A percentile compares a stretch with the other conserved stretches of the same genome.
Evolutionary conservation across 192 early-diverging fungal species (phyloP).

Genomic region (Paraglomus occultum): DNA sequence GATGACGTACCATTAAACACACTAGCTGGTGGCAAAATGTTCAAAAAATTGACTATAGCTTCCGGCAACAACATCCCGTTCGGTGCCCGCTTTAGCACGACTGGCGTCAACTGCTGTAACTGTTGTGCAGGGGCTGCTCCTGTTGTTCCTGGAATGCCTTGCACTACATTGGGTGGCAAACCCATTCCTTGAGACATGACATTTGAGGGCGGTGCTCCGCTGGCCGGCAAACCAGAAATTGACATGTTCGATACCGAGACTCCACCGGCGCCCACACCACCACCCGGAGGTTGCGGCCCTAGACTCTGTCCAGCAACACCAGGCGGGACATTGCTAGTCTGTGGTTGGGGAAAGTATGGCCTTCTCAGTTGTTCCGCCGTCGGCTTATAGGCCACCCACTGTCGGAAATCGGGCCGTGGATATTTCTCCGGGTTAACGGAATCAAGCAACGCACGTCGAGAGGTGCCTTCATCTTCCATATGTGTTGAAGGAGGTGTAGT

Average conservation of each 20-base stretch:
- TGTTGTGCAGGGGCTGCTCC: not conserved
- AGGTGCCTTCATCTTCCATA: slow-evolving; percentile 34
- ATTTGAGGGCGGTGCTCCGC: not conserved
- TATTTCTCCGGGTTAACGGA: slow-evolving; percentile 66
- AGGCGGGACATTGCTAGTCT: not conserved
- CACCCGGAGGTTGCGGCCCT: not conserved
- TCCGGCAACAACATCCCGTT: slow-evolving; percentile 34
- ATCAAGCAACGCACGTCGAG: slow-evolving; percentile 46
- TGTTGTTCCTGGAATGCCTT: no score
- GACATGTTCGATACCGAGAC: not conserved
- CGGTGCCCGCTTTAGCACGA: not conserved
- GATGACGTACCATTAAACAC: slow-evolving; percentile 27
- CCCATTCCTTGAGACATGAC: not conserved
- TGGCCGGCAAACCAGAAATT: no score
- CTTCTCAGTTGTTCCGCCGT: slow-evolving; percentile 30
- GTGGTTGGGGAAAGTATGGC: slow-evolving; percentile 9
- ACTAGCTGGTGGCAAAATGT: slow-evolving; percentile 37
- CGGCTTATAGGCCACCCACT: slow-evolving; percentile 67
- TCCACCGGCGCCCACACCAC: slow-evolving; percentile 14
- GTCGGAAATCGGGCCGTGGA: slow-evolving; percentile 70
- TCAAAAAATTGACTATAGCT: slow-evolving; percentile 37
- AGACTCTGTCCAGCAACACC: not conserved
- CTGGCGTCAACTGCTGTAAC: not conserved
- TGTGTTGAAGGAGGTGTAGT: slow-evolving; percentile 35
- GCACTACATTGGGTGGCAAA: no score